These are phyloP conservation scores for Cryptococcus sp. DNA, from an alignment of 1,284 basidiomycete genomes.

Conservation along the genomic window DNA sequence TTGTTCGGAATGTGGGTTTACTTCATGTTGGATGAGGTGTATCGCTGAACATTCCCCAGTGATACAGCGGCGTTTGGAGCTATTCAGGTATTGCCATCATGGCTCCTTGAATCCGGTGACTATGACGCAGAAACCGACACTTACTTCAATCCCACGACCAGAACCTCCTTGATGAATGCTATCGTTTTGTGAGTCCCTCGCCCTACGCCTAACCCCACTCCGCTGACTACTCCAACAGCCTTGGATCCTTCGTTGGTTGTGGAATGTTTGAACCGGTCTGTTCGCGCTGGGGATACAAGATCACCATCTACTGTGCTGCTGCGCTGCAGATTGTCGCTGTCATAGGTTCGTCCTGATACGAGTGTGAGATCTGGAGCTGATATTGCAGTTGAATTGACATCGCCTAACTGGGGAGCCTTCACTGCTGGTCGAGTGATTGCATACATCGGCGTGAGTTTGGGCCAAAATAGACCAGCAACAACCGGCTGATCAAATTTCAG, in stretches of 20 bases:
- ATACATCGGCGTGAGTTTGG: constrained; percentile 2
- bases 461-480: not conserved
- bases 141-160: not conserved
- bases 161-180: constrained; percentile 8
- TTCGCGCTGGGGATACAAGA: constrained; percentile 4
- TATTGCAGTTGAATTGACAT: constrained; percentile 12
- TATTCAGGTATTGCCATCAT: constrained; percentile 8
- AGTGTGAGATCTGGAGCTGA: no score
- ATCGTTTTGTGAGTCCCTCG: not conserved
- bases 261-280: constrained; percentile 5
- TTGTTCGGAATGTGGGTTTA: constrained; percentile 10
- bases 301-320: constrained; percentile 2
- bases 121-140: not conserved
- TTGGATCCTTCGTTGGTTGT: constrained; percentile 5
- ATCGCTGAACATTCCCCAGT: constrained; percentile 1
- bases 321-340: constrained; percentile 8
- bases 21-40: not conserved
- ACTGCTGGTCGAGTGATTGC: constrained; percentile 13
- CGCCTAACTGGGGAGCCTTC: not conserved
- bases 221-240: constrained; percentile 1
- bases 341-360: constrained; percentile 1
- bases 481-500: no score
- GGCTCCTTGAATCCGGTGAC: constrained; percentile 3
- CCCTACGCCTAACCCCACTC: not conserved
- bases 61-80: constrained; percentile 10